Percentiles rank a stretch among this genome's conserved stretches.
Conservation (phyloP, 768 basidiomycete genomes). For the Rhodotorula diobovata region DNA sequence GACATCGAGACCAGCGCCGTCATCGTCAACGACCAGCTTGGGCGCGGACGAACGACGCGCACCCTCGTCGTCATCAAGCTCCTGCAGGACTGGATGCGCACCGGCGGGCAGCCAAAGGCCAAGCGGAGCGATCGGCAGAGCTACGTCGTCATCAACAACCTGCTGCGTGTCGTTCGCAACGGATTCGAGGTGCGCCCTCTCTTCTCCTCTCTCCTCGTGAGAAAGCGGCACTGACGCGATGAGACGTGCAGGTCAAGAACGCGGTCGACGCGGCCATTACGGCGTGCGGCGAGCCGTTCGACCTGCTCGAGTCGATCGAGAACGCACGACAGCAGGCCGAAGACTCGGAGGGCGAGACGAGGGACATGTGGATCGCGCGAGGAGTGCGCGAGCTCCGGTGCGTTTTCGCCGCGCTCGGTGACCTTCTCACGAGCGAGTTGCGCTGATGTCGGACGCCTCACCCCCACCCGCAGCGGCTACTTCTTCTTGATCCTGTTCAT, state of each 20-base stretch:
- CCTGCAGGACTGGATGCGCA: constrained; percentile 71
- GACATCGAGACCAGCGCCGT: constrained; percentile 52
- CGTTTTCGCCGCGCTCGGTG: constrained; percentile 52
- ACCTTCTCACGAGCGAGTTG: constrained; percentile 82
- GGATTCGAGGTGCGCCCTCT: constrained; percentile 49
- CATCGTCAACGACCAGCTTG: constrained; percentile 88
- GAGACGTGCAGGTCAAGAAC: constrained; percentile 71
- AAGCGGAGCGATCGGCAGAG: constrained; percentile 43
- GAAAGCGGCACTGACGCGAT: too few species aligned
- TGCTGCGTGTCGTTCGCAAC: constrained; percentile 64
- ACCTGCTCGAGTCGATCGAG: constrained; percentile 84
- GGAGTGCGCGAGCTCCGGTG: constrained; percentile 75
- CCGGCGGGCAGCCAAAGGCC: constrained; percentile 11
- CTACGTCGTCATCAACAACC: constrained; percentile 82
- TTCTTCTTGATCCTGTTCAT: constrained; percentile 29
- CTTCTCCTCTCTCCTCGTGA: background rate
- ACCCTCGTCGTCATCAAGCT: constrained; percentile 82
- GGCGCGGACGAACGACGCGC: constrained; percentile 77
- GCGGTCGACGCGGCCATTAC: constrained; percentile 79
- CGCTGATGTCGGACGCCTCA: constrained; percentile 70
- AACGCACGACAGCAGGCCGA: constrained; percentile 71
- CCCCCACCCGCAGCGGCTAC: constrained; percentile 10
- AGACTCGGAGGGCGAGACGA: constrained; percentile 66
- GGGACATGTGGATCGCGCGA: constrained; percentile 62
- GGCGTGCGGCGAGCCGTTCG: constrained; percentile 72